A percentile compares a stretch with the other conserved stretches of the same genome.
phyloP scores from a whole-genome alignment of 169 alveolate genomes.

The Plasmodium knowlesi region DNA sequence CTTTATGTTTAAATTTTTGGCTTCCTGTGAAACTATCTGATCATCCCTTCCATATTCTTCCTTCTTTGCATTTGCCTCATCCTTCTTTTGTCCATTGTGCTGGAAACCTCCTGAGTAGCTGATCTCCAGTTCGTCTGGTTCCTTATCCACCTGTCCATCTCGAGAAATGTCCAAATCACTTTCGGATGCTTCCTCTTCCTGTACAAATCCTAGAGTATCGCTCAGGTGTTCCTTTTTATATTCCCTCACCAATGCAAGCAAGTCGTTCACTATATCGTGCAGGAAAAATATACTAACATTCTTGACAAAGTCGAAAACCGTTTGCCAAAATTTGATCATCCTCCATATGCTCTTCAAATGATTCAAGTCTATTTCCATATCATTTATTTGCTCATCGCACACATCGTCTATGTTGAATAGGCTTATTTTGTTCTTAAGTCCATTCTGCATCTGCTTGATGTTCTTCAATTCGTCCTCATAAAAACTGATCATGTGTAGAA shows the following conservation, averaged over 20 bases:
- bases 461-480: constrained; percentile 60
- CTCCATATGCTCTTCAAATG: constrained; percentile 65
- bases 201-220: constrained; percentile 11
- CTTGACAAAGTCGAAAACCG: constrained; percentile 50
- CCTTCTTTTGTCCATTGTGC: neutral
- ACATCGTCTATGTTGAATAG: constrained; percentile 74
- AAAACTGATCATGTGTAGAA: constrained; percentile 27
- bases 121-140: neutral
- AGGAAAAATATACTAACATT: constrained; percentile 70
- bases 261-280: constrained; percentile 45
- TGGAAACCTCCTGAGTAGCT: neutral
- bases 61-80: neutral
- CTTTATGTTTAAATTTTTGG: constrained; percentile 34
- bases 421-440: constrained; percentile 50
- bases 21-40: neutral
- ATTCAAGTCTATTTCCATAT: constrained; percentile 49
- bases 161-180: neutral
- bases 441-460: constrained; percentile 31
- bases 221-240: constrained; percentile 28
- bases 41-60: neutral
- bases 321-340: constrained; percentile 63
- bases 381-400: constrained; percentile 69
- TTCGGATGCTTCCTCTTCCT: neutral
- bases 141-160: neutral
- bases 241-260: constrained; percentile 29